Conservation (phyloP, 208 protist species). For the Borovskyia barvae region DNA sequence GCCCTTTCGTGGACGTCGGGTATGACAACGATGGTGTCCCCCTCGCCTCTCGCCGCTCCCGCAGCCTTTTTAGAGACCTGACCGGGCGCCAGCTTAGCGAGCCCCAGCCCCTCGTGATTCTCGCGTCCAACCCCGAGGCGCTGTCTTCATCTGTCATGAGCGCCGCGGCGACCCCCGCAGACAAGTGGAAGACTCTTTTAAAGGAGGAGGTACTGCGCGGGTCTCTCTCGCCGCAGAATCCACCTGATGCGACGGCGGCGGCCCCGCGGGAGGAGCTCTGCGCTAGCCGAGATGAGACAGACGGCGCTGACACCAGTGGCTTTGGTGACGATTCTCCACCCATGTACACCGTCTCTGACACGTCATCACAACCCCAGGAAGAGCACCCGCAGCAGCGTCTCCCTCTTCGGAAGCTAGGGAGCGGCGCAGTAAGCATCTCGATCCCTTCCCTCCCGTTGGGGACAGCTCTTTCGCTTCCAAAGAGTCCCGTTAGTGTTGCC, state of each 20-base stretch:
- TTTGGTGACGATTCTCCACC: not conserved
- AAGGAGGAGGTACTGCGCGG: constrained; percentile 15
- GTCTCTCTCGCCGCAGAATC: not conserved
- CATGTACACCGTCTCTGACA: too few relatives aligned
- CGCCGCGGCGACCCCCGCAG: not conserved
- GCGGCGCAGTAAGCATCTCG: not conserved
- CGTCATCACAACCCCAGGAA: too few relatives aligned
- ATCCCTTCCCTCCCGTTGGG: not conserved
- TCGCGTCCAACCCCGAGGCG: too few relatives aligned
- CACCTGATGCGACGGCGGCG: not conserved
- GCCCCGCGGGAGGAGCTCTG: not conserved
- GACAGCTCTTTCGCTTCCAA: not conserved
- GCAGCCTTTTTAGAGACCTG: not conserved
- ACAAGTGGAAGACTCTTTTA: constrained; percentile 10
- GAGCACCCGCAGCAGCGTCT: not conserved
- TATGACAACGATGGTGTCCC: constrained; percentile 20
- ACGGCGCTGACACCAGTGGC: not conserved
- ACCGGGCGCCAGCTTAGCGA: too few relatives aligned
- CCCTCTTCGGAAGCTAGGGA: not conserved
- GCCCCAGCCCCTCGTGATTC: too few relatives aligned
- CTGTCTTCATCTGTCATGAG: too few relatives aligned
- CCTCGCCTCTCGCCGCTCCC: not conserved
- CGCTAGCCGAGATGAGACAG: not conserved
- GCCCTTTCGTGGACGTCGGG: constrained; percentile 18
- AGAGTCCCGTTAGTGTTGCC: constrained; percentile 20